phyloP scores from a whole-genome alignment of 345 rosid genomes.

The Cardamine chenopodiifolia region DNA sequence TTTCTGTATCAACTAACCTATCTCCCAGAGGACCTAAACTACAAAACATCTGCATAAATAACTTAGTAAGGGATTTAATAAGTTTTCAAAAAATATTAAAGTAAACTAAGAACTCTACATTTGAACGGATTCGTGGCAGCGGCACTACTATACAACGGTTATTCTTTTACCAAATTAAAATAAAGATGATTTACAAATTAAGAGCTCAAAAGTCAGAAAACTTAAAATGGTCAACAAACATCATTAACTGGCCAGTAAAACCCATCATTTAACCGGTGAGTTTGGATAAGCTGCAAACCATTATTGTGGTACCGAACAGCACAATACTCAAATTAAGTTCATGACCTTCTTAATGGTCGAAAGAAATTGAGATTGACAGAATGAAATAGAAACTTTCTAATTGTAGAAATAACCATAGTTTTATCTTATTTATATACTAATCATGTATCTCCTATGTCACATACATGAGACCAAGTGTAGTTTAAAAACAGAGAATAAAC shows the following conservation, averaged over 20 bases:
- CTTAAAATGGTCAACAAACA: background rate
- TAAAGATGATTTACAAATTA: background rate
- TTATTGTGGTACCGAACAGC: background rate
- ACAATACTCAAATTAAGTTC: background rate
- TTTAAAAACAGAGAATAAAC: constrained; percentile 5
- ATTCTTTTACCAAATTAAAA: too few species aligned
- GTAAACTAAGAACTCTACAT: too few species aligned
- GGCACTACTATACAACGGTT: too few species aligned
- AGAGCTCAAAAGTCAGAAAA: background rate
- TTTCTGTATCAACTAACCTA: background rate
- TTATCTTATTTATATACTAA: constrained; percentile 30
- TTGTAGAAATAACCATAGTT: background rate
- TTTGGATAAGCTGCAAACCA: too few species aligned
- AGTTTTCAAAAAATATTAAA: background rate
- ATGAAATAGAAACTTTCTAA: background rate
- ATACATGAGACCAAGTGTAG: background rate
- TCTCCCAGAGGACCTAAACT: background rate
- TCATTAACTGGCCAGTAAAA: background rate
- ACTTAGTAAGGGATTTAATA: background rate
- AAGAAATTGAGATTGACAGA: background rate
- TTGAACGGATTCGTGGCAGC: too few species aligned
- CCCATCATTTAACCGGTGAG: too few species aligned
- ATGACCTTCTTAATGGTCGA: background rate
- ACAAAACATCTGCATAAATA: background rate
- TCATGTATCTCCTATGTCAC: constrained; percentile 3